These are phyloP conservation scores for Cladophialophora bantiana DNA, from an alignment of 2,329 filamentous ascomycete genomes.

Conservation along the genomic window DNA sequence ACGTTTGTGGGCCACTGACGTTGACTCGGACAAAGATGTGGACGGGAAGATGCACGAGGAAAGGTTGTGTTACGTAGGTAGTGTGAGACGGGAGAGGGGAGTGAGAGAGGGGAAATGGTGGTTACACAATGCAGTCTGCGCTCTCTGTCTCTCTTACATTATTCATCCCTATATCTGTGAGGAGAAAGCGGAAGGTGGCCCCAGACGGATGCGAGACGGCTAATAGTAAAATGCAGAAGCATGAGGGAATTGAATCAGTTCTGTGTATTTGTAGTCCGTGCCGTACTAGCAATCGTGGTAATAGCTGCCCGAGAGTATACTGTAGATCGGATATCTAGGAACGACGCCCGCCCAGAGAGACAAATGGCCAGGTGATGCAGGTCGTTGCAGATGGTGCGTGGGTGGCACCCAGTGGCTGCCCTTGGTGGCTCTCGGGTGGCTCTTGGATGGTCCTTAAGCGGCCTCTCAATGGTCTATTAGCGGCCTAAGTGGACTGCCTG, in stretches of 20 bases:
- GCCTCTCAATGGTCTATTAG: too few relatives aligned
- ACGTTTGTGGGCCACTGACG: slow-evolving; percentile 6
- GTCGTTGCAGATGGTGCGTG: slow-evolving; percentile 1
- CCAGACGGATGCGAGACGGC: background rate
- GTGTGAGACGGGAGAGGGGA: background rate
- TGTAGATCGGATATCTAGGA: slow-evolving; percentile 2
- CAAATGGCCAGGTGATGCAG: slow-evolving; percentile 4
- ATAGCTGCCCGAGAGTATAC: background rate
- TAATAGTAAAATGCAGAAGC: background rate
- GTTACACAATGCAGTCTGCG: background rate
- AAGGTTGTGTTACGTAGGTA: background rate
- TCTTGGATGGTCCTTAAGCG: too few relatives aligned
- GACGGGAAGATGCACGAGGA: background rate
- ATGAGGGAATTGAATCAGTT: too few relatives aligned
- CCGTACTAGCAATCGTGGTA: too few relatives aligned
- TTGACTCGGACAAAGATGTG: slow-evolving; percentile 7
- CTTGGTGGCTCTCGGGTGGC: too few relatives aligned
- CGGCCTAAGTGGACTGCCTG: background rate
- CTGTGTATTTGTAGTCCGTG: too few relatives aligned
- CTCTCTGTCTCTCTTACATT: background rate
- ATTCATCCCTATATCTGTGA: background rate
- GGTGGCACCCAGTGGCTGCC: slow-evolving; percentile 12
- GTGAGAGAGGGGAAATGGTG: background rate
- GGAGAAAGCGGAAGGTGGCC: background rate
- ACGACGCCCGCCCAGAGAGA: background rate